These are phyloP conservation scores for Alternaria longipes DNA, from an alignment of 2,329 filamentous ascomycete species.

Conservation along the genomic window DNA sequence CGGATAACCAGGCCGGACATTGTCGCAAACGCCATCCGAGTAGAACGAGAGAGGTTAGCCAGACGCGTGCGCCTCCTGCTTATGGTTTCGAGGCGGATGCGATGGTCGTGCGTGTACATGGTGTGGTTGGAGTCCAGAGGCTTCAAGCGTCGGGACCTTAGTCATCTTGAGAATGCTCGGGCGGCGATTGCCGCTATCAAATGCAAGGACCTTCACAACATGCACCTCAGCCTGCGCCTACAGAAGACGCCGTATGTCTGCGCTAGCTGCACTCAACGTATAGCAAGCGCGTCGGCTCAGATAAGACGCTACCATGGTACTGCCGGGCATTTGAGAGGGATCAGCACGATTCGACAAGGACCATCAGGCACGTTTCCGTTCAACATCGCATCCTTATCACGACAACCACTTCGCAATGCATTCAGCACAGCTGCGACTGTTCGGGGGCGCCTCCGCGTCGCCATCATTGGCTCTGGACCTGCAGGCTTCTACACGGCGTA, in stretches of 20 bases:
- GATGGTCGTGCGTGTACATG: neutral
- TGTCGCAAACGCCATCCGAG: neutral
- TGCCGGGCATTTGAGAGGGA: constrained; percentile 9
- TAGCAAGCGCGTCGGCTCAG: constrained; percentile 11
- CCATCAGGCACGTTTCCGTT: constrained; percentile 15
- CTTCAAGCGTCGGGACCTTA: constrained; percentile 13
- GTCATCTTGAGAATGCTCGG: constrained; percentile 23
- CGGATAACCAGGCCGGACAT: neutral
- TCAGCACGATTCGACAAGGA: constrained; percentile 14
- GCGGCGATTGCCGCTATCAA: constrained; percentile 17
- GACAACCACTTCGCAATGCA: constrained; percentile 22
- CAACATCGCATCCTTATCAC: neutral
- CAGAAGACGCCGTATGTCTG: constrained; percentile 33
- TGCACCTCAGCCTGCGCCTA: constrained; percentile 31
- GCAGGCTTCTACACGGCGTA: constrained; percentile 96
- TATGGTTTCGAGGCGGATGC: neutral
- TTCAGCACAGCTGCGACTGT: constrained; percentile 33
- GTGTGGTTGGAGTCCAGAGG: neutral
- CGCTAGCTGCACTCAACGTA: constrained; percentile 37
- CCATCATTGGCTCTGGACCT: constrained; percentile 90
- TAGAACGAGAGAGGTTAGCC: neutral
- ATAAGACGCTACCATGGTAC: neutral
- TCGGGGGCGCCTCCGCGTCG: constrained; percentile 73
- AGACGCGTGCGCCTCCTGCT: neutral
- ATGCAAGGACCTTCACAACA: constrained; percentile 29